Evolutionary conservation across 306 rosid species (phyloP).

Genomic region (Crotalaria pallida): DNA sequence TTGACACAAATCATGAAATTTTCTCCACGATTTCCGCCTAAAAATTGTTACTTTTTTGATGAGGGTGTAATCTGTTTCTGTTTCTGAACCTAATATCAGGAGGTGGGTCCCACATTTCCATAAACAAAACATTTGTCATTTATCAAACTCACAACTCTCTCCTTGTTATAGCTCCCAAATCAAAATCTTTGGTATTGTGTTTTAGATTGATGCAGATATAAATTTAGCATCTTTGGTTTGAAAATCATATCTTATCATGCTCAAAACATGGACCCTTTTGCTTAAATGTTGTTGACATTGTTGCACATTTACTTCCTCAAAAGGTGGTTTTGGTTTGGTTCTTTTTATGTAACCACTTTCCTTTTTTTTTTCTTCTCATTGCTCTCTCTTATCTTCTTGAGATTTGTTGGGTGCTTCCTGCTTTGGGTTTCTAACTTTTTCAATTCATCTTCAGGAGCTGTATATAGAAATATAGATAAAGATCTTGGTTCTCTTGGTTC

Average conservation of each 20-base stretch:
- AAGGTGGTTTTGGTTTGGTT: constrained; percentile 33
- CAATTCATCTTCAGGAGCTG: constrained; percentile 21
- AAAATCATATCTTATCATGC: constrained; percentile 35
- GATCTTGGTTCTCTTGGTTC: constrained; percentile 29
- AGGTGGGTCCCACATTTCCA: constrained; percentile 34
- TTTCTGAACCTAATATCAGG: constrained; percentile 5
- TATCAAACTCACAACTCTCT: constrained; percentile 26
- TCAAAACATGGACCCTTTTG: constrained; percentile 17
- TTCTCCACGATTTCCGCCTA: constrained; percentile 20
- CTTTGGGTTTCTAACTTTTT: constrained; percentile 20
- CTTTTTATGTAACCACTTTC: constrained; percentile 14
- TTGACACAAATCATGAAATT: constrained; percentile 21
- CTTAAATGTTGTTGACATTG: constrained; percentile 24
- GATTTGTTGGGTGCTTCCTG: constrained; percentile 32
- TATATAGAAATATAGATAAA: not conserved
- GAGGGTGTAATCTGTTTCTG: constrained; percentile 17
- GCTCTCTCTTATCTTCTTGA: constrained; percentile 1
- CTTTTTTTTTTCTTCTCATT: constrained; percentile 8
- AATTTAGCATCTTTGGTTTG: constrained; percentile 25
- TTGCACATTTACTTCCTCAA: not conserved
- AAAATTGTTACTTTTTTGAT: constrained; percentile 36
- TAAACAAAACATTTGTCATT: constrained; percentile 22
- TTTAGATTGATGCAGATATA: constrained; percentile 21
- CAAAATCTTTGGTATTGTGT: constrained; percentile 28
- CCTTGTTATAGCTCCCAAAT: constrained; percentile 31